Evolutionary conservation across 768 basidiomycete genomes (phyloP), one percentile per base, ranked within the genome.

Genomic region (Amanita subjunquillea): DNA sequence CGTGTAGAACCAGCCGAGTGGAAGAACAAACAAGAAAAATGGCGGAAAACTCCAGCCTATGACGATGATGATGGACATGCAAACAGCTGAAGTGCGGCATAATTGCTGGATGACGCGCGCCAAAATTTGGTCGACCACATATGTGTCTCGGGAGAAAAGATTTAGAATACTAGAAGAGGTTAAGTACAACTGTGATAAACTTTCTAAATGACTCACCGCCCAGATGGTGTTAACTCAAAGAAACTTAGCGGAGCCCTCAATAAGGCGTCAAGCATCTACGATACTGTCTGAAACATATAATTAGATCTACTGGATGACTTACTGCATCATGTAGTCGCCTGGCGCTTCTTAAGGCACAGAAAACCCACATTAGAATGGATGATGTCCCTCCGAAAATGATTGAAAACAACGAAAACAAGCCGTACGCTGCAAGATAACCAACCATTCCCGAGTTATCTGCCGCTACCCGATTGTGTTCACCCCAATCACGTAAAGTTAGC

Each of bases 211-310:
- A 50, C 74, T 47, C 58, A 86, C 87, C 86, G 78, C 57, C 91
- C 91, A 13, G 79, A 83, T 1, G 92, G 94, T 0, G 92, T 96
- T 50, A 76, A 67, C 65, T 96, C 94, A 63, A 96, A 98, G 72
- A 91, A 97, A 58, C 79, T 82, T 58, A 94, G 65, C 0, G 91
- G 91, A 0, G 90, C 85, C 23, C 77, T 78, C 73, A 98, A 81
- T 32, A 98, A 75, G 2, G 91, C 78, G 44, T 78, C 61, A 59
- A 91, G 67, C 87, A 91, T 90, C 86, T 89, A 55, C 53, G 27
- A 30, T 20, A 54, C 44, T 34, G 55, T 50, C 39, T 6, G 41
- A 30, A 17, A 40, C n/a, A 3, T 50, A 37, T 46, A 20, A 9
- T 51, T 2, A 39, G 22, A 25, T 36, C 29, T 7, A 17, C 2